phyloP scores from a whole-genome alignment of 495 filamentous ascomycete species.

The Neurospora sp. region DNA sequence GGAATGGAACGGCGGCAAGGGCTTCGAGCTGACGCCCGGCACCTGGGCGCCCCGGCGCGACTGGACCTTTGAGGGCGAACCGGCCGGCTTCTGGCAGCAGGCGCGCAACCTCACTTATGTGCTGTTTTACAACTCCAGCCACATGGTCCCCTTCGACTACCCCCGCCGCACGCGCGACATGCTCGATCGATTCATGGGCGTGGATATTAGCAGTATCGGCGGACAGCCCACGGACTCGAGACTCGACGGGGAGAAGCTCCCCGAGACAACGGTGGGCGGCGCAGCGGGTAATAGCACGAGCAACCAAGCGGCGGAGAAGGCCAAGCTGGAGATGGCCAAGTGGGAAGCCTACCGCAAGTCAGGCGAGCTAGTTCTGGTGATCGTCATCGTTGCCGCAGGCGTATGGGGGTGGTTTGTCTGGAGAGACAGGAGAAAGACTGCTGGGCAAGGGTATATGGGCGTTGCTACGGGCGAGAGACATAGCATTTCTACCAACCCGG shows the following conservation, averaged over 20 bases:
- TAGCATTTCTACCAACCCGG: neutral
- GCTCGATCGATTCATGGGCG: constrained; percentile 91
- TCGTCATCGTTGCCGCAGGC: constrained; percentile 69
- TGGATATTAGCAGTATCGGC: constrained; percentile 87
- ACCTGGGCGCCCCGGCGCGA: constrained; percentile 84
- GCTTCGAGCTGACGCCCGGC: constrained; percentile 83
- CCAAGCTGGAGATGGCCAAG: constrained; percentile 73
- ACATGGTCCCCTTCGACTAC: constrained; percentile 96
- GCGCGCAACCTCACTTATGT: constrained; percentile 94
- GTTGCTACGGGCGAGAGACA: constrained; percentile 23
- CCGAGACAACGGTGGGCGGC: constrained; percentile 77
- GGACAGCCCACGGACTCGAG: constrained; percentile 72
- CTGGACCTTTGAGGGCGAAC: constrained; percentile 89
- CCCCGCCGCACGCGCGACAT: constrained; percentile 84
- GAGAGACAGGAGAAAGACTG: constrained; percentile 53
- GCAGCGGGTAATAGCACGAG: constrained; percentile 59
- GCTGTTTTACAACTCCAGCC: constrained; percentile 86
- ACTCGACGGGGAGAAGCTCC: constrained; percentile 84
- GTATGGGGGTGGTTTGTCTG: constrained; percentile 83
- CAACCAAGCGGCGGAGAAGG: constrained; percentile 59
- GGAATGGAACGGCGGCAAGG: constrained; percentile 81
- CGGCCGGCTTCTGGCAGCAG: constrained; percentile 86
- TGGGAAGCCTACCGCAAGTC: constrained; percentile 90
- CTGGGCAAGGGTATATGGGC: constrained; percentile 40
- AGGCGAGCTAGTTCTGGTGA: constrained; percentile 78